A percentile compares a stretch with the other conserved stretches of the same genome.
phyloP scores from a whole-genome alignment of 768 basidiomycete species.

The Boletus edulis region DNA sequence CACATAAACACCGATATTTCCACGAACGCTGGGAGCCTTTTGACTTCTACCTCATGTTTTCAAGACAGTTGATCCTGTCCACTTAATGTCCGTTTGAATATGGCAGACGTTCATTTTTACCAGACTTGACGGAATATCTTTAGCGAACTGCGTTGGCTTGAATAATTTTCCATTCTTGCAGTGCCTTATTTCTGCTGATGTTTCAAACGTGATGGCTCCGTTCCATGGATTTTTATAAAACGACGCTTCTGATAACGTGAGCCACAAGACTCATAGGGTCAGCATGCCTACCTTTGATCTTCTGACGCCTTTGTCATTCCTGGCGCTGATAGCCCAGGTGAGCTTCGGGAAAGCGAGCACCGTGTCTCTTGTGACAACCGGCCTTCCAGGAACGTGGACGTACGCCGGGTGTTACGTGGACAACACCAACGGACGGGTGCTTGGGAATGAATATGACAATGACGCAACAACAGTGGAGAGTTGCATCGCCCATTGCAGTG shows the following conservation, averaged over 20 bases:
- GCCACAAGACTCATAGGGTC: background rate
- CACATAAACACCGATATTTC: constrained; percentile 4
- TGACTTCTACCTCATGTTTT: background rate
- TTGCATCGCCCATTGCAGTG: constrained; percentile 60
- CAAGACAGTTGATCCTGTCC: background rate
- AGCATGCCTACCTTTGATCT: constrained; percentile 1
- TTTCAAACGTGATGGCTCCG: background rate
- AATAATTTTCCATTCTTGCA: background rate
- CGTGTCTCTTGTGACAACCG: constrained; percentile 41
- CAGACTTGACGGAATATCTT: background rate
- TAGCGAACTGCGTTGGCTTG: background rate
- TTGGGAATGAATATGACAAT: constrained; percentile 41
- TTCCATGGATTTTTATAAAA: background rate
- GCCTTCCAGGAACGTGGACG: constrained; percentile 54
- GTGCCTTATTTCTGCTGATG: background rate
- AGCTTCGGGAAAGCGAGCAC: background rate
- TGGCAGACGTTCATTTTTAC: background rate
- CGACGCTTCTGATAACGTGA: background rate
- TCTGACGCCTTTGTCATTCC: background rate
- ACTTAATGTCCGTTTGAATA: constrained; percentile 29
- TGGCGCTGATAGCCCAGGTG: background rate
- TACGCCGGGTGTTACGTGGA: constrained; percentile 75
- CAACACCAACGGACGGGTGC: constrained; percentile 62
- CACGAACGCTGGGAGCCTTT: background rate
- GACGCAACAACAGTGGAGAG: constrained; percentile 51